Percentiles rank a stretch among this genome's conserved stretches.
phyloP scores from a whole-genome alignment of 441 rosid genomes.

The Mallotus repandus region DNA sequence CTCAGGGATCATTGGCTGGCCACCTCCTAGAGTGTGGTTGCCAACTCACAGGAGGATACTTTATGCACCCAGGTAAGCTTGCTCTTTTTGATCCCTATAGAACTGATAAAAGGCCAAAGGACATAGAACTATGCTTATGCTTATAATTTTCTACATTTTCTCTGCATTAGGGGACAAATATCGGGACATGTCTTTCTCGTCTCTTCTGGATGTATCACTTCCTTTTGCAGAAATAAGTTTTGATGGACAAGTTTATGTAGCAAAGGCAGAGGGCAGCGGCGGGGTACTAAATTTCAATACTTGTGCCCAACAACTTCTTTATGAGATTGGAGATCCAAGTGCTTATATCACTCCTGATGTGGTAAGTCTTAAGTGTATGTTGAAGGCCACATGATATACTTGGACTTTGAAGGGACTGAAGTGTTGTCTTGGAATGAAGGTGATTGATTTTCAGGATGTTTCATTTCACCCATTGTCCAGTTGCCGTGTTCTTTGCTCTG shows the following conservation, averaged over 20 bases:
- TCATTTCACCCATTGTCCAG: slow-evolving; percentile 61
- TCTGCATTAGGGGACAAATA: slow-evolving; percentile 59
- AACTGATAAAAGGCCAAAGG: background rate
- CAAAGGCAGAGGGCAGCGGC: slow-evolving; percentile 70
- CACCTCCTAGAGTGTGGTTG: slow-evolving; percentile 95
- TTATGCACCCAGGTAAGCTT: slow-evolving; percentile 89
- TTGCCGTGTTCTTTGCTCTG: slow-evolving; percentile 61
- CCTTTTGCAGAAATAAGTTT: slow-evolving; percentile 75
- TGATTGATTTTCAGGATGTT: slow-evolving; percentile 69
- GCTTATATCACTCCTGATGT: slow-evolving; percentile 93
- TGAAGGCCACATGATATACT: slow-evolving; percentile 7
- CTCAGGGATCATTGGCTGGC: slow-evolving; percentile 87
- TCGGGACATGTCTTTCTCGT: slow-evolving; percentile 54
- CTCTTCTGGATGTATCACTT: slow-evolving; percentile 71
- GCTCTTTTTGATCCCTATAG: slow-evolving; percentile 4
- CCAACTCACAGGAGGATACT: slow-evolving; percentile 96
- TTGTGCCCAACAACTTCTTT: slow-evolving; percentile 88
- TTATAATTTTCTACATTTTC: slow-evolving; percentile 18
- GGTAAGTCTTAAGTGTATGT: slow-evolving; percentile 42
- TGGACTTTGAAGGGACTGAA: slow-evolving; percentile 4
- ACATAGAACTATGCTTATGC: background rate
- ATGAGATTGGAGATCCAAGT: slow-evolving; percentile 84
- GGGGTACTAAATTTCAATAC: slow-evolving; percentile 69
- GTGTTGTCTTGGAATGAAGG: slow-evolving; percentile 41
- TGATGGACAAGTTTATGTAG: slow-evolving; percentile 60